These are phyloP conservation scores for Sporothrix euskadiensis DNA, from an alignment of 2,329 filamentous ascomycete genomes.

Conservation along the genomic window DNA sequence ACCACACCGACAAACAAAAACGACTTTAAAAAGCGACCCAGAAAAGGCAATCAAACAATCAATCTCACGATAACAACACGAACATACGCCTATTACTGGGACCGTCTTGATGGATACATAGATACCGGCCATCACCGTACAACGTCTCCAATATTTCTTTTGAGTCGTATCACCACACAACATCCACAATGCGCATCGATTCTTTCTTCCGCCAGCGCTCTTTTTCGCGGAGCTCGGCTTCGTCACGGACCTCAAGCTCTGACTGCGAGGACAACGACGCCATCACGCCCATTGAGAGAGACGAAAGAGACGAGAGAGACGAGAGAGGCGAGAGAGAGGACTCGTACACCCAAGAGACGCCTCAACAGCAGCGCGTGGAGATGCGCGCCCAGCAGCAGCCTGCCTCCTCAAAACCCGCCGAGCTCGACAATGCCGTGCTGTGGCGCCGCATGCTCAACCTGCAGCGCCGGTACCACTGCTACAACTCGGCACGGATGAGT, in stretches of 20 bases:
- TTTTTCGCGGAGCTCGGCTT: constrained; percentile 21
- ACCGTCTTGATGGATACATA: neutral
- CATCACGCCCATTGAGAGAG: constrained; percentile 29
- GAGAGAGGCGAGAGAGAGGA: neutral
- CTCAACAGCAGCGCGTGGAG: neutral
- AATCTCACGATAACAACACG: neutral
- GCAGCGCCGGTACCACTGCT: constrained; percentile 46
- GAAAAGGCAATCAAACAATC: neutral
- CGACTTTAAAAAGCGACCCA: neutral
- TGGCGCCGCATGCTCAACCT: constrained; percentile 48
- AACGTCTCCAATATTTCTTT: neutral
- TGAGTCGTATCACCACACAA: neutral
- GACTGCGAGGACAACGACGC: constrained; percentile 33
- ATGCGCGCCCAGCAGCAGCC: neutral
- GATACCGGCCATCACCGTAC: neutral
- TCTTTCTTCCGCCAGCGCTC: neutral
- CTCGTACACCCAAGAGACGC: neutral
- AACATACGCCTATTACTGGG: neutral
- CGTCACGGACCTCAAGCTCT: constrained; percentile 2
- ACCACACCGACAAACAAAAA: neutral
- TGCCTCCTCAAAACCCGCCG: neutral
- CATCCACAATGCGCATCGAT: neutral
- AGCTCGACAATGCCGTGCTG: constrained; percentile 42
- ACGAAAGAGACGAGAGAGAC: neutral
- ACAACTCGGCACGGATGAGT: constrained; percentile 48